Percentiles rank a stretch among this genome's conserved stretches.
These are phyloP conservation scores for Corylus heterophylla DNA, from an alignment of 306 rosid genomes.

Conservation along the genomic window DNA sequence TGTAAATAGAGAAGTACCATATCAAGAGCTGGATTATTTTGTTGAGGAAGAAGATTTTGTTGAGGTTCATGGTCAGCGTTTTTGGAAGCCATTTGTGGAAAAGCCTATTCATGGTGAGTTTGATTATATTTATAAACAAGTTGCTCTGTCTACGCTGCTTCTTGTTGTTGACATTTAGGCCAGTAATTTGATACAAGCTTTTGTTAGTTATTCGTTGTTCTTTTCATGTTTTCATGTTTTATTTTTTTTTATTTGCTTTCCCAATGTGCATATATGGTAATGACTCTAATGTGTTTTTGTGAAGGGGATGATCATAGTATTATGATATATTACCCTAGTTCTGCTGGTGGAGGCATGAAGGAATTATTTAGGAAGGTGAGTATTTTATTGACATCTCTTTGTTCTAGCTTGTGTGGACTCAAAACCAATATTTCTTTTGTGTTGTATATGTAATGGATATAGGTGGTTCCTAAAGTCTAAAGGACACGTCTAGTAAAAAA, in stretches of 20 bases:
- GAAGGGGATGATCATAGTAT: slow-evolving; percentile 96
- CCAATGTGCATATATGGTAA: slow-evolving; percentile 19
- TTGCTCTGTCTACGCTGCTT: slow-evolving; percentile 25
- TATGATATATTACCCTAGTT: slow-evolving; percentile 98
- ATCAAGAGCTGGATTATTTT: slow-evolving; percentile 80
- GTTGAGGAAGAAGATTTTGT: slow-evolving; percentile 96
- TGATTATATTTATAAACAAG: slow-evolving; percentile 19
- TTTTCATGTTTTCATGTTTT: neutral
- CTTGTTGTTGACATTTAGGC: slow-evolving; percentile 9
- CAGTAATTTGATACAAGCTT: neutral
- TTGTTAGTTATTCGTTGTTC: neutral
- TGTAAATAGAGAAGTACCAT: slow-evolving; percentile 78
- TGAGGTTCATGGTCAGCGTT: slow-evolving; percentile 82
- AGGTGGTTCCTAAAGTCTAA: neutral
- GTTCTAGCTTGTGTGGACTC: slow-evolving; percentile 26
- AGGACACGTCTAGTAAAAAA: neutral
- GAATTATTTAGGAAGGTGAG: slow-evolving; percentile 97
- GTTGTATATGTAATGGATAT: slow-evolving; percentile 21
- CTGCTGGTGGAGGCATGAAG: slow-evolving; percentile 99
- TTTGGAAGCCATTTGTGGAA: slow-evolving; percentile 98
- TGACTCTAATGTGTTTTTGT: slow-evolving; percentile 42
- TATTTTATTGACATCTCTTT: slow-evolving; percentile 27
- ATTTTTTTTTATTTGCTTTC: slow-evolving; percentile 21
- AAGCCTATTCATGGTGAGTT: slow-evolving; percentile 94
- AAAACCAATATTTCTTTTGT: slow-evolving; percentile 1